phyloP scores from a whole-genome alignment of 306 rosid species.

The Acacia confusa region DNA sequence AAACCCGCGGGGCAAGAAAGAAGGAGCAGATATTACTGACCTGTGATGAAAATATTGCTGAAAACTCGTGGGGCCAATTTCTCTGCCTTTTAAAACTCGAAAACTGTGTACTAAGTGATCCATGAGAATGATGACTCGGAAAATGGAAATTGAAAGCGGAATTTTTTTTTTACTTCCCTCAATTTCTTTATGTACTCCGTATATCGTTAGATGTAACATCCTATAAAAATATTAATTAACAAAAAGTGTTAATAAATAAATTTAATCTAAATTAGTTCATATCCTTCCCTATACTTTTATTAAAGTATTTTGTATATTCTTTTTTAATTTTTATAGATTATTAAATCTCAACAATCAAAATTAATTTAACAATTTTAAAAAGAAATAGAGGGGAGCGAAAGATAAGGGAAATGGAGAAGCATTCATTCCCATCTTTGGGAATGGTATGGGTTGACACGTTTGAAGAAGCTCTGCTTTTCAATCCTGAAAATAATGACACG shows the following conservation, averaged over 20 bases:
- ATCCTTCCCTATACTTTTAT: too few species aligned
- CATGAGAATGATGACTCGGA: neutral
- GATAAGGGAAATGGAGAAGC: too few species aligned
- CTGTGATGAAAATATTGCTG: neutral
- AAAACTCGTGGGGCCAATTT: neutral
- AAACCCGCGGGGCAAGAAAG: slow-evolving; percentile 19
- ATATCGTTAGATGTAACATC: too few species aligned
- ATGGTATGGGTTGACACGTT: slow-evolving; percentile 32
- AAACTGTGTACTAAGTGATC: neutral
- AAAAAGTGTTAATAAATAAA: too few species aligned
- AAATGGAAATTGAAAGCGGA: neutral
- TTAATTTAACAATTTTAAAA: too few species aligned
- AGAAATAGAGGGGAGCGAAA: too few species aligned
- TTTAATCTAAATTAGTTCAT: too few species aligned
- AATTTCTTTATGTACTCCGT: too few species aligned
- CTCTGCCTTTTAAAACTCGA: neutral
- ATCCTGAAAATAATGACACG: slow-evolving; percentile 21
- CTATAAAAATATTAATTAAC: too few species aligned
- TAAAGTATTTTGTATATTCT: too few species aligned
- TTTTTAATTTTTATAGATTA: too few species aligned
- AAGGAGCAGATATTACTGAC: neutral
- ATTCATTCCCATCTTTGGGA: neutral
- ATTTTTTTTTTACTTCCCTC: neutral
- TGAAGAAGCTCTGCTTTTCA: neutral
- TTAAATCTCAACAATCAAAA: too few species aligned